Percentiles rank a stretch among this genome's conserved stretches.
phyloP scores from a whole-genome alignment of 2,329 filamentous ascomycete genomes.

The Colletotrichum chlorophyti region DNA sequence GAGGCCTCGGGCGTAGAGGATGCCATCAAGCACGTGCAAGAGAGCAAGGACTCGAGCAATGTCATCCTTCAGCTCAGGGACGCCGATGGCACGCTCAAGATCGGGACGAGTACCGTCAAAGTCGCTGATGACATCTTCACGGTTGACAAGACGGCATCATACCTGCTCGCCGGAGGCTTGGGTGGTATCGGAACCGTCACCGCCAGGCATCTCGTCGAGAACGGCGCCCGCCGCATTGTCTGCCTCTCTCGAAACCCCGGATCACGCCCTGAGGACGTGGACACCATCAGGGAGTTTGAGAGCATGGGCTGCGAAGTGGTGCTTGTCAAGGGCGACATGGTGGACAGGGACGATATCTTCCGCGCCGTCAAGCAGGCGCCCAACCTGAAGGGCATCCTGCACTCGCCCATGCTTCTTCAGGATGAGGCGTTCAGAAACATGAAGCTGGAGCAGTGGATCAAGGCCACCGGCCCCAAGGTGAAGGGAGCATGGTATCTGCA shows the following conservation, averaged over 20 bases:
- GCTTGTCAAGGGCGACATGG: constrained; percentile 40
- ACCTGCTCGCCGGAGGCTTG: neutral
- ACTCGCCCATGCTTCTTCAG: constrained; percentile 45
- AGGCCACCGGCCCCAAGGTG: constrained; percentile 45
- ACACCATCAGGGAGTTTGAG: constrained; percentile 28
- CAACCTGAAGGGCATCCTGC: constrained; percentile 46
- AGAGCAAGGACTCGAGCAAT: constrained; percentile 51
- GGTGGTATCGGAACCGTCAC: neutral
- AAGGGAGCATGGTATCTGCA: constrained; percentile 51
- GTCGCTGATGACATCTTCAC: neutral
- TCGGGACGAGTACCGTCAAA: neutral
- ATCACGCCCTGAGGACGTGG: neutral
- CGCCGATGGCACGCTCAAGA: neutral
- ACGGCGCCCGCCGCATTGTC: constrained; percentile 24
- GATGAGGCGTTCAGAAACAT: constrained; percentile 39
- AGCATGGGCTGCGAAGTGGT: constrained; percentile 15
- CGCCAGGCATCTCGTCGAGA: neutral
- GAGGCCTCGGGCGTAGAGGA: constrained; percentile 38
- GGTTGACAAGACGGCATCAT: constrained; percentile 8
- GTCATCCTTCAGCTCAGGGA: constrained; percentile 42
- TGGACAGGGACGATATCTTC: too few relatives aligned
- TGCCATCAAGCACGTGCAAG: constrained; percentile 52
- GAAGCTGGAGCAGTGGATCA: constrained; percentile 43
- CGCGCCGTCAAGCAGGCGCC: constrained; percentile 30
- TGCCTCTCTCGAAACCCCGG: neutral